phyloP scores from a whole-genome alignment of 73 alveolate genomes.

The Paramecium pentaurelia region DNA sequence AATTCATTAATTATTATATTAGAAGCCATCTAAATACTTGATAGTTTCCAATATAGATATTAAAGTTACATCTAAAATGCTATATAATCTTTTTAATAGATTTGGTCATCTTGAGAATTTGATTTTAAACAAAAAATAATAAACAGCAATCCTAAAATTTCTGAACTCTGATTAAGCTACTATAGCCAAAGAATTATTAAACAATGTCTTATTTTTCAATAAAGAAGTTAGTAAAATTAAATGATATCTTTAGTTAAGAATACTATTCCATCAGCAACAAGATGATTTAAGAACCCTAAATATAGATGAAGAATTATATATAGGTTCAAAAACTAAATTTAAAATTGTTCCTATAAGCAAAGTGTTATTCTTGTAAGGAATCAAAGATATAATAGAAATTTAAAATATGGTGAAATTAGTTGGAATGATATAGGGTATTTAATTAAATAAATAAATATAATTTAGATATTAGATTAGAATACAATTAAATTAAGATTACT shows the following conservation, averaged over 20 bases:
- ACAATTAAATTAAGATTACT: neutral
- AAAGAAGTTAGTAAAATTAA: neutral
- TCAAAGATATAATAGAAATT: neutral
- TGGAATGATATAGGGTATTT: neutral
- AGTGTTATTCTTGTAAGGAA: neutral
- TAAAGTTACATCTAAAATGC: neutral
- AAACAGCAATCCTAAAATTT: neutral
- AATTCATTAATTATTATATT: neutral
- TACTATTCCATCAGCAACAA: neutral
- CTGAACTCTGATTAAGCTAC: neutral
- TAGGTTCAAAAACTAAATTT: neutral
- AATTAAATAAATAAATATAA: neutral
- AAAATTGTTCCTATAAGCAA: neutral
- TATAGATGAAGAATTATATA: neutral
- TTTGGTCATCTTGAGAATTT: neutral
- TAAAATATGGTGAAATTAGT: neutral
- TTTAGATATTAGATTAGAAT: neutral
- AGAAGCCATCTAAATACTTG: neutral
- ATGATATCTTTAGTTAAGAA: neutral
- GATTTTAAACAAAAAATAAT: neutral
- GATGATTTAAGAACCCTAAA: no score
- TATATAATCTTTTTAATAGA: slow-evolving; percentile 5
- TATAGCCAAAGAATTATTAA: slow-evolving; percentile 1
- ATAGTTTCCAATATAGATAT: neutral
- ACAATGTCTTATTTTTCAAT: neutral